Evolutionary conservation across 164 flowering plant species (phyloP).

Genomic region (Piper betle): DNA sequence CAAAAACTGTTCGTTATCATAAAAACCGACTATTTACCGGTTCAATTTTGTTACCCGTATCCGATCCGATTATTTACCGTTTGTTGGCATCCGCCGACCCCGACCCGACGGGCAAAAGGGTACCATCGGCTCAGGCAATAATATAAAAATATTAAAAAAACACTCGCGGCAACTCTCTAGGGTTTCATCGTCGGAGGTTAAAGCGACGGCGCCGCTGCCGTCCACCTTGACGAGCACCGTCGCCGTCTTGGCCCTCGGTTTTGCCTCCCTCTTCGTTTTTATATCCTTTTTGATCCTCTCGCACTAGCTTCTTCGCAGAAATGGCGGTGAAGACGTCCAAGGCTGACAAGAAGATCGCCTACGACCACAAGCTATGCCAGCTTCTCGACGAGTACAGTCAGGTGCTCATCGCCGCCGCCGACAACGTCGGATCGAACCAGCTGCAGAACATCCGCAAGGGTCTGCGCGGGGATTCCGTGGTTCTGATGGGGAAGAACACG

Average conservation of each 20-base stretch:
- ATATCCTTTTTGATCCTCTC: constrained; percentile 22
- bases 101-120: too few relatives aligned
- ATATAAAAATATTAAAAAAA: too few relatives aligned
- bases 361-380: constrained; percentile 61
- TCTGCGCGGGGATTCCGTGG: constrained; percentile 30
- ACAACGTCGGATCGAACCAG: constrained; percentile 80
- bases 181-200: constrained; percentile 27
- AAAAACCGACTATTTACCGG: too few relatives aligned
- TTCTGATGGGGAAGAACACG: constrained; percentile 70
- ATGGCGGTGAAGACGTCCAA: constrained; percentile 47
- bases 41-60: too few relatives aligned
- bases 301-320: constrained; percentile 41
- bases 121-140: too few relatives aligned
- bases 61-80: too few relatives aligned
- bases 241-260: constrained; percentile 55
- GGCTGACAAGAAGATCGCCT: constrained; percentile 61
- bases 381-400: constrained; percentile 55
- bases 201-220: constrained; percentile 46
- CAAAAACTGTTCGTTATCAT: too few relatives aligned
- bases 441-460: constrained; percentile 64
- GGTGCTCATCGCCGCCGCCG: constrained; percentile 50
- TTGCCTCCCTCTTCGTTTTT: constrained; percentile 1
- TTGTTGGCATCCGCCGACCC: too few relatives aligned
- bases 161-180: neutral
- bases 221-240: constrained; percentile 48